Percentiles rank a stretch among this genome's conserved stretches.
Conservation (phyloP, 148 eudicot genomes). For the Salicornia ramosissima region DNA sequence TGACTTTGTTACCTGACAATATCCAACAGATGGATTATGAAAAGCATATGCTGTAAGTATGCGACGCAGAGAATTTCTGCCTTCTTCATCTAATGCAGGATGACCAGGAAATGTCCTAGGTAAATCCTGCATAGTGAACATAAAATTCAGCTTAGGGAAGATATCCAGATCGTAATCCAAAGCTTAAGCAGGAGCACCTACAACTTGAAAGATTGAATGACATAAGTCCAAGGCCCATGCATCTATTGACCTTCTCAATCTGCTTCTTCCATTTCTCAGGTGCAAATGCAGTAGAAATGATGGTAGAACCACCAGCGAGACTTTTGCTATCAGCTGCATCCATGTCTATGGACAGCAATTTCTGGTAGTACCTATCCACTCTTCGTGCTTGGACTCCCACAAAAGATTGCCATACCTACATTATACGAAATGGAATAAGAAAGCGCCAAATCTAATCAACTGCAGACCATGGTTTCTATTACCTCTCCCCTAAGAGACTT, state of each 20-base stretch:
- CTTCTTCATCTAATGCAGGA: slow-evolving; percentile 86
- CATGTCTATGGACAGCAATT: slow-evolving; percentile 49
- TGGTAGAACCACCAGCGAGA: not conserved
- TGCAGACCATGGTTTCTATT: too few relatives aligned
- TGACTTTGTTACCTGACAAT: slow-evolving; percentile 65
- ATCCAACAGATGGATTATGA: slow-evolving; percentile 93
- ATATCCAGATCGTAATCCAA: slow-evolving; percentile 28
- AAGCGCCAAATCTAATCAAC: not conserved
- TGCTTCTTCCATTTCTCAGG: slow-evolving; percentile 70
- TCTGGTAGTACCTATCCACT: slow-evolving; percentile 64
- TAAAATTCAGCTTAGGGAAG: slow-evolving; percentile 44
- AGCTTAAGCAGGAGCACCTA: slow-evolving; percentile 38
- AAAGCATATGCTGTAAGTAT: slow-evolving; percentile 84
- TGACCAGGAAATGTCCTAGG: slow-evolving; percentile 96
- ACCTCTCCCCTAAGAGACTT: slow-evolving; percentile 95
- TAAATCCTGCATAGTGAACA: slow-evolving; percentile 59
- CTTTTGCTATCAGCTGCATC: slow-evolving; percentile 33
- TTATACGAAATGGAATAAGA: slow-evolving; percentile 2
- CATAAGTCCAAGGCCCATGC: slow-evolving; percentile 63
- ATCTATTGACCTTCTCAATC: slow-evolving; percentile 96
- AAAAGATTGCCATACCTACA: slow-evolving; percentile 93
- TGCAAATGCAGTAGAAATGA: slow-evolving; percentile 19
- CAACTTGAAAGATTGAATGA: slow-evolving; percentile 42
- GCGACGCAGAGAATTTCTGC: slow-evolving; percentile 79
- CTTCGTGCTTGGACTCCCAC: slow-evolving; percentile 72